Evolutionary conservation across 306 rosid species (phyloP).

Genomic region (Ceratonia siliqua): DNA sequence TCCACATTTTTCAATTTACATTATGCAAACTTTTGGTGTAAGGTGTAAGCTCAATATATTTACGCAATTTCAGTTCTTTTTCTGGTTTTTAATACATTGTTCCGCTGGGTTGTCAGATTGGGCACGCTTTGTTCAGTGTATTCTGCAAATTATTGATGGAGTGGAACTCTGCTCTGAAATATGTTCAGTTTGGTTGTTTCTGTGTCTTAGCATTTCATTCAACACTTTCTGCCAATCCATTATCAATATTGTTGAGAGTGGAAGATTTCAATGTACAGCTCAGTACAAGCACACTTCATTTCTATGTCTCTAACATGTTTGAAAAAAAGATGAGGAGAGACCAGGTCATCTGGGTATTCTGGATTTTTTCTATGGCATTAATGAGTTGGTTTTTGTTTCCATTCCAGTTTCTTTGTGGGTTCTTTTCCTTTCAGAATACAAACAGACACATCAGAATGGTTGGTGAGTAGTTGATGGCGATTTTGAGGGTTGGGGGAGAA

Average conservation of each 20-base stretch:
- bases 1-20: constrained; percentile 36
- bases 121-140: constrained; percentile 61
- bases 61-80: constrained; percentile 7
- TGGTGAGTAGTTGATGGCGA: constrained; percentile 35
- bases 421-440: constrained; percentile 33
- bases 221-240: constrained; percentile 33
- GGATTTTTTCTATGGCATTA: background rate
- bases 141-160: constrained; percentile 37
- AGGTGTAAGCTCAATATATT: constrained; percentile 4
- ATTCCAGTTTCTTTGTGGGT: constrained; percentile 8
- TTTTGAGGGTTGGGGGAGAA: constrained; percentile 61
- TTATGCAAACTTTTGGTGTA: background rate
- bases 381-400: background rate
- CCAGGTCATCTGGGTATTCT: background rate
- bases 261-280: background rate
- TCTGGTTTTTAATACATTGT: constrained; percentile 22
- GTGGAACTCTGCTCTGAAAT: constrained; percentile 42
- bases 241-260: constrained; percentile 12
- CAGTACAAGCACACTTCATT: background rate
- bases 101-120: constrained; percentile 63
- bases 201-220: constrained; percentile 27
- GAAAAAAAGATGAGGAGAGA: background rate
- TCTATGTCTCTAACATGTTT: constrained; percentile 6
- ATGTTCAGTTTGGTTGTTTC: constrained; percentile 33
- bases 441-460: constrained; percentile 35